These are phyloP conservation scores for Clavispora asparagi DNA, from an alignment of 805 yeast species.

Conservation along the genomic window DNA sequence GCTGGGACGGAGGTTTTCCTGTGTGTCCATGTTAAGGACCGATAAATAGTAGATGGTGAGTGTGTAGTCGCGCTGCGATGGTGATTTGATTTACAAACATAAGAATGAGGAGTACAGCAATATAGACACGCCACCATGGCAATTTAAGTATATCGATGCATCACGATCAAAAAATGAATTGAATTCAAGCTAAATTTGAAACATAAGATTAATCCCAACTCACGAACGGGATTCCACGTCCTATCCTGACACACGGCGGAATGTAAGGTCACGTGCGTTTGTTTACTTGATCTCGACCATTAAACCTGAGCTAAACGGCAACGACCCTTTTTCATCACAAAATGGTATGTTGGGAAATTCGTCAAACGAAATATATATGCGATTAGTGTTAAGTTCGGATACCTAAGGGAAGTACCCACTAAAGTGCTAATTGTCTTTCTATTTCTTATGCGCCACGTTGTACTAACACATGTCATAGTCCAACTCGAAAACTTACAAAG, in stretches of 20 bases:
- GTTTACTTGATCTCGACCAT: conserved; percentile 1
- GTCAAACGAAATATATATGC: background rate
- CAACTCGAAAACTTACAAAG: conserved; percentile 56
- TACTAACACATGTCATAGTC: conserved; percentile 14
- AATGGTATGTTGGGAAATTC: background rate
- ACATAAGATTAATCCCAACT: no score
- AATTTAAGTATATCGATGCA: no score
- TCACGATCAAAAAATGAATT: no score
- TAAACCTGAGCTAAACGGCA: background rate
- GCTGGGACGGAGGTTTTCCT: background rate
- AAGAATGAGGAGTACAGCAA: background rate
- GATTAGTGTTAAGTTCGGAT: background rate
- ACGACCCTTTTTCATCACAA: background rate
- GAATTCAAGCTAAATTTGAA: no score
- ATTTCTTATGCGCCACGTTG: background rate
- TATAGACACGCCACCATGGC: no score
- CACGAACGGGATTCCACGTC: no score
- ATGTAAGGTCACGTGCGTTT: conserved; percentile 6
- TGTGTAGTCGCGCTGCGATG: background rate
- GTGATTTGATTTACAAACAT: background rate
- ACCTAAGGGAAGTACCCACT: no score
- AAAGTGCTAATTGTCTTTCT: no score
- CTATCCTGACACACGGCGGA: background rate
- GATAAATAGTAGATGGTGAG: background rate
- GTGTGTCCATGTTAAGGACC: background rate